Evolutionary conservation across 345 rosid genomes (phyloP).

Genomic region (Gossypium australe): DNA sequence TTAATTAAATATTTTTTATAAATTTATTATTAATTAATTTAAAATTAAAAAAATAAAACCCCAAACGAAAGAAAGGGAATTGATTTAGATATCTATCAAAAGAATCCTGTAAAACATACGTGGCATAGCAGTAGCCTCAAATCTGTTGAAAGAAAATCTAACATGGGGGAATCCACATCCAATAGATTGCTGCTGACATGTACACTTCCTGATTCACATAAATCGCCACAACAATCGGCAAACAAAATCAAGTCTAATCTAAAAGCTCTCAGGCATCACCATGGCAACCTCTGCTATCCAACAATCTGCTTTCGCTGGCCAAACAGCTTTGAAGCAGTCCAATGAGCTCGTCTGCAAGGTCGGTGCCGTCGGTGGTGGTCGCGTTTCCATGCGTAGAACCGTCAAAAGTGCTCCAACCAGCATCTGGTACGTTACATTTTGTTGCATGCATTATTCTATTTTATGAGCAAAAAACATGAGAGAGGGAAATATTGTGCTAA

Average conservation of each 20-base stretch:
- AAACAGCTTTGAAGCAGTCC: constrained; percentile 60
- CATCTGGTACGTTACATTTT: constrained; percentile 55
- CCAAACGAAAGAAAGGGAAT: too few species aligned
- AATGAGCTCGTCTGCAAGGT: constrained; percentile 70
- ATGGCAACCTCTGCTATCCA: constrained; percentile 92
- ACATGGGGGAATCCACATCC: constrained; percentile 34
- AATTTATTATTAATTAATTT: too few species aligned
- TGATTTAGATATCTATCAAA: too few species aligned
- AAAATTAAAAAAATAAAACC: too few species aligned
- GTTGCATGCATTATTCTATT: background rate
- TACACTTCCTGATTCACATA: constrained; percentile 42
- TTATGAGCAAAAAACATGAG: background rate
- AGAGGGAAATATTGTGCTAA: background rate
- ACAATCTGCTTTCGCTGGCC: constrained; percentile 77
- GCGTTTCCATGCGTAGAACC: constrained; percentile 74
- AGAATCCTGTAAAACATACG: background rate
- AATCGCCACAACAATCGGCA: background rate
- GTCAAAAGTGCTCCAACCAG: constrained; percentile 72
- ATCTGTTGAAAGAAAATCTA: constrained; percentile 23
- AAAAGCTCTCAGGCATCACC: background rate
- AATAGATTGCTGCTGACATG: constrained; percentile 40
- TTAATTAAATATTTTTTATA: too few species aligned
- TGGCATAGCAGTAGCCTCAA: constrained; percentile 19
- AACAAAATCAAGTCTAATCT: background rate
- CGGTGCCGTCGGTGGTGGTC: constrained; percentile 56